Base-by-base conservation (phyloP, 140 eudicot species). In the Artemisia princeps region DNA sequence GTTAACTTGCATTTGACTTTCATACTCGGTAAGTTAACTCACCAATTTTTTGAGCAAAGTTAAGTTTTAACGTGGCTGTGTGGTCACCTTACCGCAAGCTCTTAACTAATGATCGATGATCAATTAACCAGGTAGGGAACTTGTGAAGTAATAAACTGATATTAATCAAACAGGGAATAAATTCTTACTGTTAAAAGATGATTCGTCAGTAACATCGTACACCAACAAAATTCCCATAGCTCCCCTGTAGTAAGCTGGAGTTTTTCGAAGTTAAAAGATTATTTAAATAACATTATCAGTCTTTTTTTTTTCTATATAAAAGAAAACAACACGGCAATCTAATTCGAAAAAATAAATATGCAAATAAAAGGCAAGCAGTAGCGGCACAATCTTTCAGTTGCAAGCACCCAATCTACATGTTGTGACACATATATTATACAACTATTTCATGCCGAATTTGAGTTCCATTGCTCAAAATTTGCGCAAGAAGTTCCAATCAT, bases 211-310 rank as follows among this genome's bases (percentile, higher is more conserved):
- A 71, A 87, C 95, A 73, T 87, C 95, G 15, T 87, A 87, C 55
- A 87, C 92, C 91, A 87, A 74, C 82, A 87, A 59, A 55, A 87
- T 87, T 24, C 95, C 95, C 95, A 87, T 87, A 48, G 95, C 95
- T 72, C 95, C 95, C 54, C 95, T 84, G 60, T 87, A 87, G 75
- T 87, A 87, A 77, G 95, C 95, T 87, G 83, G 57, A 72, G 56
- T 68, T 55, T 48, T 33, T 23, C 20, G 23, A 20, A n/a, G 6
- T 6, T 45, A 30, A 33, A 49, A 16, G 15, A 74, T 55, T 26
- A 73, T 44, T 61, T 65, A 55, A 65, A 48, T 57, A 44, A 64
- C 30, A 28, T 49, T 49, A 26, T 53, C 23, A 20, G 23, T 10
- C 13, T 19, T 53, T 50, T 30, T 24, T 10, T 30, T 30, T 4